Evolutionary conservation across 2,329 filamentous ascomycete species (phyloP).

Genomic region (Cladosporium sp.): DNA sequence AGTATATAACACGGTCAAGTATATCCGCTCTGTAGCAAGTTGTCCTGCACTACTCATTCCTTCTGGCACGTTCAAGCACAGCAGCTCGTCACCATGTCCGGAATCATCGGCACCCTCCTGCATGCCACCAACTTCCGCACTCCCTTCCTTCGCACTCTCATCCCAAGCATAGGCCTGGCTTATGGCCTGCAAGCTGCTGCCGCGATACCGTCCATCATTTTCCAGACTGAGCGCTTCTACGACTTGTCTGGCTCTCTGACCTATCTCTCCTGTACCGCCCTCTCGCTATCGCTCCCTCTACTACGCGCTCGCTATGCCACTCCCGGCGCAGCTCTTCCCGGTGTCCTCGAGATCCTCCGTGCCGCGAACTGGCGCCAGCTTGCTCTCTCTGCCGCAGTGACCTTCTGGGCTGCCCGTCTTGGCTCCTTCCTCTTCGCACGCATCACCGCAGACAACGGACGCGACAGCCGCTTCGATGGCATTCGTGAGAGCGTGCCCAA

Average conservation of each 20-base stretch:
- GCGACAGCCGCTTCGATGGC: constrained; percentile 56
- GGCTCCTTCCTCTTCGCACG: constrained; percentile 62
- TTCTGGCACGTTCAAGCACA: background rate
- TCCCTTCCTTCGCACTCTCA: constrained; percentile 59
- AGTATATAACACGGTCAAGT: too few relatives aligned
- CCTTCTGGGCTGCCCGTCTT: constrained; percentile 60
- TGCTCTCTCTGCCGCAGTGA: constrained; percentile 51
- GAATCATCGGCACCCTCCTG: constrained; percentile 48
- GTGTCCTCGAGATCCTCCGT: constrained; percentile 44
- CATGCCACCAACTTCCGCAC: constrained; percentile 58
- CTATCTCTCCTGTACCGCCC: constrained; percentile 60
- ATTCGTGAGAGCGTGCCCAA: constrained; percentile 51
- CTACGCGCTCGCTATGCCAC: constrained; percentile 53
- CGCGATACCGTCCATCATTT: constrained; percentile 58
- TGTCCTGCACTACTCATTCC: too few relatives aligned
- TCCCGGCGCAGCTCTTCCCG: constrained; percentile 38
- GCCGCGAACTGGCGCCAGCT: constrained; percentile 61
- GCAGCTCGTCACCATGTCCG: constrained; percentile 23
- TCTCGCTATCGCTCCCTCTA: constrained; percentile 59
- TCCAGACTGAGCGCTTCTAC: constrained; percentile 63
- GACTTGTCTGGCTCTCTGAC: constrained; percentile 64
- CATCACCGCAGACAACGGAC: constrained; percentile 52
- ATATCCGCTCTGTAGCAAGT: too few relatives aligned
- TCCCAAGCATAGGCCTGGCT: constrained; percentile 59
- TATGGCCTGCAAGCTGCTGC: constrained; percentile 61